Evolutionary conservation across 1,284 basidiomycete genomes (phyloP).

Genomic region (Ceratobasidium sp.): DNA sequence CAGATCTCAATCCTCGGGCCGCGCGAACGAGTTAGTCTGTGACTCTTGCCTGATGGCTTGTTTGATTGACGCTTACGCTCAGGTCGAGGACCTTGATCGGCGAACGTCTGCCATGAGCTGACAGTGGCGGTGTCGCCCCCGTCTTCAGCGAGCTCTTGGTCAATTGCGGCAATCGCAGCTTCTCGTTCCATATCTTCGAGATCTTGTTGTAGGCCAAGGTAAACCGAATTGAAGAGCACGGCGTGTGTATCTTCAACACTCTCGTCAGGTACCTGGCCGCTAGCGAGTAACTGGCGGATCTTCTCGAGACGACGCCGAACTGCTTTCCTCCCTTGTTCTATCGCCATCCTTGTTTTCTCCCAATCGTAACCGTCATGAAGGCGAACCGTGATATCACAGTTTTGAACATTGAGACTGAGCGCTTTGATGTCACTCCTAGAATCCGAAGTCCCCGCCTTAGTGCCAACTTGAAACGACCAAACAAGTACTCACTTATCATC

Average conservation of each 20-base stretch:
- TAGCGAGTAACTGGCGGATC: slow-evolving; percentile 93
- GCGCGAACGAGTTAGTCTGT: slow-evolving; percentile 78
- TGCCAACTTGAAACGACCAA: background rate
- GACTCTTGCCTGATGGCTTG: slow-evolving; percentile 52
- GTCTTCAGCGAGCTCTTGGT: slow-evolving; percentile 82
- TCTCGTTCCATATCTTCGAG: slow-evolving; percentile 77
- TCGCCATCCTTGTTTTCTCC: slow-evolving; percentile 82
- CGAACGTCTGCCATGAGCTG: slow-evolving; percentile 87
- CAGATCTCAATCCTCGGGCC: slow-evolving; percentile 87
- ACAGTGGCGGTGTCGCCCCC: slow-evolving; percentile 74
- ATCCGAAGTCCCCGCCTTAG: background rate
- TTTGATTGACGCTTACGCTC: slow-evolving; percentile 46
- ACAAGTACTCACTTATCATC: slow-evolving; percentile 25
- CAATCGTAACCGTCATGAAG: slow-evolving; percentile 97
- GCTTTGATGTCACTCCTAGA: slow-evolving; percentile 34
- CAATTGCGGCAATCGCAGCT: slow-evolving; percentile 87
- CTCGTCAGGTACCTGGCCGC: slow-evolving; percentile 88
- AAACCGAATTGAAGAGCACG: slow-evolving; percentile 91
- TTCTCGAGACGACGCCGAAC: slow-evolving; percentile 88
- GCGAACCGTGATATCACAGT: slow-evolving; percentile 72
- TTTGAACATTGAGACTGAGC: slow-evolving; percentile 56
- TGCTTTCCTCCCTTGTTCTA: slow-evolving; percentile 88
- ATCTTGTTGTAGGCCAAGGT: slow-evolving; percentile 83
- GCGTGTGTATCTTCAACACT: slow-evolving; percentile 81
- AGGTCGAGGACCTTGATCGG: slow-evolving; percentile 52